phyloP scores from a whole-genome alignment of 225 moss, liverwort and hornwort genomes.

The Physcomitrellopsis africana region DNA sequence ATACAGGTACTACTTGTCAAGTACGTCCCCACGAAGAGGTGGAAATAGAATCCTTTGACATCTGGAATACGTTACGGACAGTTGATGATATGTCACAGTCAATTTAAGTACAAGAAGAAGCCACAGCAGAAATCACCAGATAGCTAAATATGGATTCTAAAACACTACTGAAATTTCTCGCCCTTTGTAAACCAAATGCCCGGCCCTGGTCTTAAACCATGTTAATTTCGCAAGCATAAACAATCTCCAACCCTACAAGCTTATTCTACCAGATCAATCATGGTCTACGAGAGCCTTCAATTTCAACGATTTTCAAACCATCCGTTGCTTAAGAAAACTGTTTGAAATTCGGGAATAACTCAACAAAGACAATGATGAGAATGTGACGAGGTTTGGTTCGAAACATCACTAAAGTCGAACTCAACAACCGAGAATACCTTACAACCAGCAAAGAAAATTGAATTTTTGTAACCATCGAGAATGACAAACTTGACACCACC shows the following conservation, averaged over 20 bases:
- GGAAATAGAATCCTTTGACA: slow-evolving; percentile 34
- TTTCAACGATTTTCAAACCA: background rate
- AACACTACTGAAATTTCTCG: background rate
- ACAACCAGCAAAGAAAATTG: background rate
- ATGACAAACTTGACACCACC: slow-evolving; percentile 5
- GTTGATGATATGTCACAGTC: slow-evolving; percentile 14
- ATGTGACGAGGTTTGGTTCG: background rate
- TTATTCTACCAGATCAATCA: slow-evolving; percentile 15
- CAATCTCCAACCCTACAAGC: background rate
- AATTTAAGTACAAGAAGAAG: background rate
- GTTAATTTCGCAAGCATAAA: background rate
- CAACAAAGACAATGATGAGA: background rate
- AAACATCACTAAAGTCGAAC: background rate
- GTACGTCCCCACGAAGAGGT: slow-evolving; percentile 28
- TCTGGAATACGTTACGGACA: slow-evolving; percentile 26
- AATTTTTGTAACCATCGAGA: background rate
- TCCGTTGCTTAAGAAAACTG: background rate
- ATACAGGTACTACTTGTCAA: slow-evolving; percentile 2
- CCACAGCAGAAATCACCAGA: background rate
- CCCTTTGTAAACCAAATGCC: background rate
- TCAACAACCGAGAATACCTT: background rate
- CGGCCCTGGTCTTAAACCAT: background rate
- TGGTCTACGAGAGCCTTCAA: background rate
- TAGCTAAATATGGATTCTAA: background rate
- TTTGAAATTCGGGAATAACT: background rate